Evolutionary conservation across 257 asterid species (phyloP).

Genomic region (Scutellaria baicalensis): DNA sequence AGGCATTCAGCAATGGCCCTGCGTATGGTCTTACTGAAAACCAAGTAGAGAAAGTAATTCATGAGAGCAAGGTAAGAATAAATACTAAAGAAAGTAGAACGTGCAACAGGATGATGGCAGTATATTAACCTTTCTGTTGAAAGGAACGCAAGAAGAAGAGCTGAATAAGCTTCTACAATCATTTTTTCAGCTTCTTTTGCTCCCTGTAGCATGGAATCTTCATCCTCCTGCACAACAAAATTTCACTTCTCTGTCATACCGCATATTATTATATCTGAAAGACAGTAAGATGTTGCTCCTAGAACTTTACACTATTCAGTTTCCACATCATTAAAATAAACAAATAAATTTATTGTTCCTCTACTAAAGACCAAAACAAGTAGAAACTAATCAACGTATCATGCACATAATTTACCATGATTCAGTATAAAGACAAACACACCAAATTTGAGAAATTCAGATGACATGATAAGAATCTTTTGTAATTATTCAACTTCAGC

Average conservation of each 20-base stretch:
- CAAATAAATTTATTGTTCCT: not conserved
- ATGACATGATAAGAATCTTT: not conserved
- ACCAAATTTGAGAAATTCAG: not conserved
- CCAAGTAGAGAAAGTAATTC: conserved; percentile 4
- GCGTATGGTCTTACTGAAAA: conserved; percentile 57
- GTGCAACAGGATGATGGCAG: not conserved
- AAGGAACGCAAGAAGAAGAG: conserved; percentile 96
- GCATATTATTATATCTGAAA: not conserved
- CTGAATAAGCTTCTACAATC: conserved; percentile 96
- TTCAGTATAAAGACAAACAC: not conserved
- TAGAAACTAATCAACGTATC: not conserved
- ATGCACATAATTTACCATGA: not conserved
- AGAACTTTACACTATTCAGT: not conserved
- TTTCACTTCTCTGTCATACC: not conserved
- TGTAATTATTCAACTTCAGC: not conserved
- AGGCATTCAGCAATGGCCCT: conserved; percentile 57
- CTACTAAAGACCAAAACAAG: not conserved
- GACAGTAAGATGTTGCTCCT: not conserved
- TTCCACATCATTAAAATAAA: not conserved
- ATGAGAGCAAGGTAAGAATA: not conserved
- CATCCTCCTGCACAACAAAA: conserved; percentile 63
- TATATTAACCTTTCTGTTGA: conserved; percentile 76
- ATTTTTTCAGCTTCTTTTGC: conserved; percentile 96
- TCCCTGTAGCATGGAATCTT: conserved; percentile 73
- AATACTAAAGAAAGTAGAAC: not conserved